Conservation (phyloP, 805 yeast genomes). For the Saturnispora ahearnii region DNA sequence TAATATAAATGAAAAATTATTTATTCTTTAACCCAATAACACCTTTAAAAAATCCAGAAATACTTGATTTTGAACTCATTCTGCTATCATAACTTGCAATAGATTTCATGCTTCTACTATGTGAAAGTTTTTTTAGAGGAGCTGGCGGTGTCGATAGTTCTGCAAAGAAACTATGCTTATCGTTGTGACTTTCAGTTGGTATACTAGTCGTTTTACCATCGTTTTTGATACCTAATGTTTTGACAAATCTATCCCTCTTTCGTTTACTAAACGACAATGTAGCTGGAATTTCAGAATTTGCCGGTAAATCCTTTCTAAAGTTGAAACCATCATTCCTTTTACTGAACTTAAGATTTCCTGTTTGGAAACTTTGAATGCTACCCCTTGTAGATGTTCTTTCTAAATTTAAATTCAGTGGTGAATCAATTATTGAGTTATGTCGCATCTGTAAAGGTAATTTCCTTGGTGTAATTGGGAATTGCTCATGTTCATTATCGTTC, state of each 20-base stretch:
- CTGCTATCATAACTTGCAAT: neutral
- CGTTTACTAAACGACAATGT: neutral
- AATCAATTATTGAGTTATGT: neutral
- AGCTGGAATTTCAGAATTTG: neutral
- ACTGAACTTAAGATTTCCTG: too few relatives aligned
- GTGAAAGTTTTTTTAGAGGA: neutral
- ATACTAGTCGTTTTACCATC: too few relatives aligned
- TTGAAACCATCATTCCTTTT: too few relatives aligned
- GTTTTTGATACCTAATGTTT: neutral
- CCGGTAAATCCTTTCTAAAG: neutral
- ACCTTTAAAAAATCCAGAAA: conserved; percentile 3
- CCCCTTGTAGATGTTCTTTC: neutral
- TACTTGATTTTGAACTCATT: neutral
- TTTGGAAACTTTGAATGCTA: neutral
- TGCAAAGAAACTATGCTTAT: too few relatives aligned
- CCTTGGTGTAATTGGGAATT: neutral
- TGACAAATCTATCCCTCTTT: neutral
- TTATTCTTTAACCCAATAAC: neutral
- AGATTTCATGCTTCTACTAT: neutral
- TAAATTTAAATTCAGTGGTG: neutral
- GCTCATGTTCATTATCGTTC: neutral
- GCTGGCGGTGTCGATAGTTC: neutral
- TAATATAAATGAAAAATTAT: too few relatives aligned
- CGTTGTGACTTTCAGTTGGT: too few relatives aligned
- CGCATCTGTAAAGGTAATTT: neutral